Evolutionary conservation across 495 filamentous ascomycete species (phyloP), one percentile per base, ranked within the genome.

Genomic region (Neurospora tetrasperma): DNA sequence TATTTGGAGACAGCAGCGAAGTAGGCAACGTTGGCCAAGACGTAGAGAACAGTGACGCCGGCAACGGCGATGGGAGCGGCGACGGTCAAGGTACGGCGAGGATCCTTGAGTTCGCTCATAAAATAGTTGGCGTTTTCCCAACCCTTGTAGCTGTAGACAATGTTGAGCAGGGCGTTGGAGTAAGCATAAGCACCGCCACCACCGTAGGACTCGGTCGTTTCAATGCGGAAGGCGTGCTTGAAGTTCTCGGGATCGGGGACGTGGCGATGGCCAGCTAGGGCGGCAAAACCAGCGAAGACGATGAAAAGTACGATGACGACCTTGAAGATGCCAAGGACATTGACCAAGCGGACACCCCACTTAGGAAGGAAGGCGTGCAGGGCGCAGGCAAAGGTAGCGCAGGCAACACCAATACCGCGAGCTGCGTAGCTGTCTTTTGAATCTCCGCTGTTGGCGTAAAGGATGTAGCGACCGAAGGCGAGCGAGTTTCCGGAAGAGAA

Each of bases 21-120:
- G 77, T 90, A 92, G 69, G 90, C 88, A 41, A 92, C 84, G 76
- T 91, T 91, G 75, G 85, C 85, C n/a, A 90, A 77, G 74, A 91
- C 86, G 79, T 91, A 91, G 2, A 89, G 80, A 40, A 90, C 78
- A 0, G 86, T 85, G 5, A 90, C 88, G 1, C 83, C 80, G 41
- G 81, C 82, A 18, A 91, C 83, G 1, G 89, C 90, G 14, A 89
- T 71, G 0, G 88, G 89, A 0, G 88, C 90, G 2, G 89, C 90
- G 72, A 88, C 84, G 72, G 85, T 86, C 69, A 91, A 82, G 0
- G 89, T 91, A n/a, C 85, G 86, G 16, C 84, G 81, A 0, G 90
- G 90, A 74, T 91, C 85, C 69, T 81, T 83, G 20, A 89, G 86
- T 79, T 90, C 88, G 73, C 85, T 84, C 70, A 91, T 79, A 10